Evolutionary conservation across 129 eudicot genomes (phyloP), one percentile per base, ranked within the genome.

Genomic region (Pittosporum tobira): DNA sequence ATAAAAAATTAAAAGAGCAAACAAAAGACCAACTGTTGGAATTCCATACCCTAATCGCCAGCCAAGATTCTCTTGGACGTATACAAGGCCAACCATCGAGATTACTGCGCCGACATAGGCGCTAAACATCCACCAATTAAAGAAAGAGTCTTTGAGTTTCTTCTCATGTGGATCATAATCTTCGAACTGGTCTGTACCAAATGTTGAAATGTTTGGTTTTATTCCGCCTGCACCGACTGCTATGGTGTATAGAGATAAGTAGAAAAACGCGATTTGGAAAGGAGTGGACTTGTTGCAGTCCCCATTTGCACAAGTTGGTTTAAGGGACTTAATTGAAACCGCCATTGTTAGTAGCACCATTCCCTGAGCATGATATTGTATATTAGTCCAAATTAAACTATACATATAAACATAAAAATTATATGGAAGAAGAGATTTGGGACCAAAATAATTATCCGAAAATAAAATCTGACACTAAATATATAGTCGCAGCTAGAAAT

Each of bases 111-210:
- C 96, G 18, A 63, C 48, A 66, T 75, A 88, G 42, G 83, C 65
- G 47, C 90, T 78, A 29, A 88, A 88, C 94, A 84, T 84, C 96
- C 96, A 88, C 94, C 96, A 88, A 43, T 88, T 88, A 69, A 88
- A 88, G 70, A 88, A 88, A 10, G 94, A 84, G 12, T 55, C 83
- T 52, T 84, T 88, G 18, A 79, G 81, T 53, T 71, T 66, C 58
- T 84, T 88, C 70, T 88, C 96, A 30, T 65, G 40, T 25, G 94
- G 87, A 53, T 88, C 65, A 21, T 81, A 75, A 56, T 84, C 96
- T 4, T 88, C 96, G 54, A 88, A 88, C 52, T 88, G 96, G 73
- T 88, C 96, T 19, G 96, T 94, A 48, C 96, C 96, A 61, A 88
- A 81, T 2, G 96, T 88, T 40, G 96, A 88, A 22, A 88, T 84